A percentile compares a stretch with the other conserved stretches of the same genome.
phyloP scores from a whole-genome alignment of 1,284 basidiomycete species.

The Leccinum subrobustum region DNA sequence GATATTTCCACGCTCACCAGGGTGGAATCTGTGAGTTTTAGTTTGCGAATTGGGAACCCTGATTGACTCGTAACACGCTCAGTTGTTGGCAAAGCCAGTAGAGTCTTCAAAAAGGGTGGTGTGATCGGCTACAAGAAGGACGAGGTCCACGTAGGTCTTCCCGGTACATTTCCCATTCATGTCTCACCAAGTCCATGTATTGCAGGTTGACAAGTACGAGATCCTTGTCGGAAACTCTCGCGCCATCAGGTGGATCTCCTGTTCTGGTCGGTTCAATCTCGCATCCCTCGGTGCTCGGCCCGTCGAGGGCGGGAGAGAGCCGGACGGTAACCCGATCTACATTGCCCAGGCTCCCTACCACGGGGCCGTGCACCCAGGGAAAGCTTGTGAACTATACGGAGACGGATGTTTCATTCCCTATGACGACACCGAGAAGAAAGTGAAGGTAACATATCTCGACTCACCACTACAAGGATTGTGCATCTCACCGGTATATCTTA shows the following conservation, averaged over 20 bases:
- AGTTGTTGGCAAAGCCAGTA: slow-evolving; percentile 69
- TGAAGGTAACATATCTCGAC: slow-evolving; percentile 26
- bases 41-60: neutral
- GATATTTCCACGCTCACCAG: slow-evolving; percentile 30
- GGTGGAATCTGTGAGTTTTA: slow-evolving; percentile 52
- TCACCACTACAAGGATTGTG: neutral
- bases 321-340: slow-evolving; percentile 58
- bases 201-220: slow-evolving; percentile 58
- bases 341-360: slow-evolving; percentile 58
- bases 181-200: neutral
- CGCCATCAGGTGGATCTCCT: slow-evolving; percentile 58
- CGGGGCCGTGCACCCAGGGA: slow-evolving; percentile 58
- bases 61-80: slow-evolving; percentile 6
- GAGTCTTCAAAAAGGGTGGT: slow-evolving; percentile 55
- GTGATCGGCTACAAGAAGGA: slow-evolving; percentile 59
- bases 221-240: slow-evolving; percentile 63
- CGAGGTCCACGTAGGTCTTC: slow-evolving; percentile 51
- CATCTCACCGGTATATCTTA: slow-evolving; percentile 20
- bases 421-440: slow-evolving; percentile 32
- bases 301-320: slow-evolving; percentile 67
- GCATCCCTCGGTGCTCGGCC: slow-evolving; percentile 44
- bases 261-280: slow-evolving; percentile 46
- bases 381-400: slow-evolving; percentile 51
- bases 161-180: neutral
- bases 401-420: slow-evolving; percentile 45